Conservation (phyloP, 2,329 filamentous ascomycete genomes). For the Sporothrix globosa region DNA sequence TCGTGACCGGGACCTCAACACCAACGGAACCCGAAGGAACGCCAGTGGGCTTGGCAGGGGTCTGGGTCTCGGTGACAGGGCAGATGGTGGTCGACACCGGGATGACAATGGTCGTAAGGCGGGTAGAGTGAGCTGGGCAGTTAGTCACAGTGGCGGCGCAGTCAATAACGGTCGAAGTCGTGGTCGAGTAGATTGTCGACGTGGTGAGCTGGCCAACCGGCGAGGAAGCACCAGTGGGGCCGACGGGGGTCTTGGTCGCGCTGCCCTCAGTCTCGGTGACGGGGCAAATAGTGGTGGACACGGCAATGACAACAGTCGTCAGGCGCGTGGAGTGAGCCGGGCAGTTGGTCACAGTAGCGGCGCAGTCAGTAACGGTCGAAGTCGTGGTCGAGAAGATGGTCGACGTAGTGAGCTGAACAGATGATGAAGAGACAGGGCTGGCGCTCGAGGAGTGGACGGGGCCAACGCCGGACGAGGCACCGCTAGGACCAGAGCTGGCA, state of each 20-base stretch:
- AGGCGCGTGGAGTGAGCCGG: constrained; percentile 52
- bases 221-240: constrained; percentile 38
- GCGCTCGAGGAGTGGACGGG: not conserved
- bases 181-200: not conserved
- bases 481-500: not conserved
- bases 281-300: constrained; percentile 65
- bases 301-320: constrained; percentile 55
- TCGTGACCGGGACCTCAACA: constrained; percentile 42
- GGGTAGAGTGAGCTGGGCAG: no score
- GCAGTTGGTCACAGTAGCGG: constrained; percentile 54
- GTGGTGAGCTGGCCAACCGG: not conserved
- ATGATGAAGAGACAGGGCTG: constrained; percentile 14
- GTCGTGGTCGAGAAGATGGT: constrained; percentile 54
- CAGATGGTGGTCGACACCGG: no score
- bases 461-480: constrained; percentile 10
- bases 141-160: no score
- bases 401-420: constrained; percentile 37
- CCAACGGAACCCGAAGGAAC: no score
- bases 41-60: not conserved
- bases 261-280: constrained; percentile 57
- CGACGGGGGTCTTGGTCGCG: constrained; percentile 38
- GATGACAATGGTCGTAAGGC: no score
- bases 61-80: no score
- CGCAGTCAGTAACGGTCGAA: constrained; percentile 56
- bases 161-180: no score